A percentile compares a stretch with the other conserved stretches of the same genome.
These are phyloP conservation scores for Phytophthora nicotianae DNA, from an alignment of 352 stramenopile genomes.

Conservation along the genomic window DNA sequence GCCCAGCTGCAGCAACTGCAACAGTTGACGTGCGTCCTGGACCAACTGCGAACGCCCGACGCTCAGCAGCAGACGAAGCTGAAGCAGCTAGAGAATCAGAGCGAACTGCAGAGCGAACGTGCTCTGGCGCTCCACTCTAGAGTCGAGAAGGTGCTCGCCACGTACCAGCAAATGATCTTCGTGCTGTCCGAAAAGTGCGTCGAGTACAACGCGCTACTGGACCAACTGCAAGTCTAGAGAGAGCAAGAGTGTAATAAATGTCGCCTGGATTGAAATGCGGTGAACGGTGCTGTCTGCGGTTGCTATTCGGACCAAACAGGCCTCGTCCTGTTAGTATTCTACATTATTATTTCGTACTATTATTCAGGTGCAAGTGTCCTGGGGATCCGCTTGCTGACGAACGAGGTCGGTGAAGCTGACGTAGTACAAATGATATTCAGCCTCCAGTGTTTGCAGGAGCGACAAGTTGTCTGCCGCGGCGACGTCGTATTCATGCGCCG, in stretches of 20 bases:
- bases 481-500: constrained; percentile 24
- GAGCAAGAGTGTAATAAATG: neutral
- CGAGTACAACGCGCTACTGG: constrained; percentile 61
- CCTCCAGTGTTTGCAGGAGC: neutral
- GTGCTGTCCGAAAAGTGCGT: constrained; percentile 75
- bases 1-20: constrained; percentile 51
- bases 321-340: too few species aligned
- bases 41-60: constrained; percentile 40
- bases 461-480: constrained; percentile 29
- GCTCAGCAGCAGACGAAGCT: constrained; percentile 28
- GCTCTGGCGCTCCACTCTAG: constrained; percentile 51
- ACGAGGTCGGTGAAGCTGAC: neutral
- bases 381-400: constrained; percentile 9
- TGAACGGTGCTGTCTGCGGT: too few species aligned
- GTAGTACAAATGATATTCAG: constrained; percentile 8
- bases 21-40: constrained; percentile 52
- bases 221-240: constrained; percentile 49
- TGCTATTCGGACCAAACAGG: too few species aligned
- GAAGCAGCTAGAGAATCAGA: constrained; percentile 36
- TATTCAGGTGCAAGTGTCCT: neutral
- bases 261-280: too few species aligned
- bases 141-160: constrained; percentile 54
- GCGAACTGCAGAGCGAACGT: constrained; percentile 45
- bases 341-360: neutral
- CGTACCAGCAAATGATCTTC: constrained; percentile 76